Conservation (phyloP, 257 asterid species). For the Solanum chilense region DNA sequence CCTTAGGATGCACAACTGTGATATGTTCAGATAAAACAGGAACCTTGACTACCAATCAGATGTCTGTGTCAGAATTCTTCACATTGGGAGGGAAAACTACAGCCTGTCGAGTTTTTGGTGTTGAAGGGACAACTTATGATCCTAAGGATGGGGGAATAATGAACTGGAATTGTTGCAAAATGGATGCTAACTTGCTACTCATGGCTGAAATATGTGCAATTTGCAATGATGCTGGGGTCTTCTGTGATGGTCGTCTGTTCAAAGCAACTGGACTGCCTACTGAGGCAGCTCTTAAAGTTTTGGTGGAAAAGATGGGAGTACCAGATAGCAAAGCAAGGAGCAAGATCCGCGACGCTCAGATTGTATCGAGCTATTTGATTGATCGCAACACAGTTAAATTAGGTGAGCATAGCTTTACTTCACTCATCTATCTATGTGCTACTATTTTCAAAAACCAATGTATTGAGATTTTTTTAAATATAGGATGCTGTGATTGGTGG, state of each 20-base stretch:
- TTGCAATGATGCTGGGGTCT: slow-evolving; percentile 76
- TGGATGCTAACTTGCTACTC: slow-evolving; percentile 53
- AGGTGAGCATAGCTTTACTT: slow-evolving; percentile 18
- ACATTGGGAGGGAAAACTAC: slow-evolving; percentile 36
- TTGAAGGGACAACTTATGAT: slow-evolving; percentile 62
- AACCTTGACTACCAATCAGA: slow-evolving; percentile 62
- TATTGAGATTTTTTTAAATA: not conserved
- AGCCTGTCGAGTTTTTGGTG: slow-evolving; percentile 21
- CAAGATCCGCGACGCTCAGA: slow-evolving; percentile 32
- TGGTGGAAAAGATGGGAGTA: slow-evolving; percentile 87
- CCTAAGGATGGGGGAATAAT: slow-evolving; percentile 69
- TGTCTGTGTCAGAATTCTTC: slow-evolving; percentile 47
- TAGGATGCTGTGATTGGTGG: slow-evolving; percentile 65
- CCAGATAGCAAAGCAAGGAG: slow-evolving; percentile 42
- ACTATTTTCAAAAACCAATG: not conserved
- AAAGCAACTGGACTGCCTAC: slow-evolving; percentile 78
- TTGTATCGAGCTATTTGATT: slow-evolving; percentile 45
- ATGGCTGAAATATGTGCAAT: slow-evolving; percentile 70
- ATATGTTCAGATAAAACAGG: slow-evolving; percentile 72
- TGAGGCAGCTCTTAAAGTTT: slow-evolving; percentile 88
- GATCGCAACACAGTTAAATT: slow-evolving; percentile 44
- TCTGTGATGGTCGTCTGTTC: slow-evolving; percentile 43
- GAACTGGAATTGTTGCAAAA: slow-evolving; percentile 50
- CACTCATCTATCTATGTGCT: not conserved
- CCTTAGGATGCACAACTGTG: slow-evolving; percentile 67